phyloP scores from a whole-genome alignment of 345 rosid species.

The Erysimum cheiranthoides region DNA sequence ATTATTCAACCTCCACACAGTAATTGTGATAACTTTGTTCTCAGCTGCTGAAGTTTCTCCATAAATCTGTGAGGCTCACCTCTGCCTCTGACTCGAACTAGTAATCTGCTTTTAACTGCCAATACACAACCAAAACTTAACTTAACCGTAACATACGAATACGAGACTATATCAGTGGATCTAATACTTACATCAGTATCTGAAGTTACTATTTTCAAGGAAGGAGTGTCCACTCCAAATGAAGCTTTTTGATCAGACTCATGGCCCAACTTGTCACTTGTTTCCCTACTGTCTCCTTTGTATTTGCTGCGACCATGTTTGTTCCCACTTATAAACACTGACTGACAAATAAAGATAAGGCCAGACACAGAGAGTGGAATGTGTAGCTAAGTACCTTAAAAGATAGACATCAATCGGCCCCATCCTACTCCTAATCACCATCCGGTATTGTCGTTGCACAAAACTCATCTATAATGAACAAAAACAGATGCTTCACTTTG shows the following conservation, averaged over 20 bases:
- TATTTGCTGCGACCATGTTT: constrained; percentile 57
- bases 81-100: constrained; percentile 66
- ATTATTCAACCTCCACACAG: constrained; percentile 4
- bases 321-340: constrained; percentile 10
- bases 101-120: constrained; percentile 67
- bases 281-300: constrained; percentile 49
- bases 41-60: constrained; percentile 51
- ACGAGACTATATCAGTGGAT: not conserved
- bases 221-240: constrained; percentile 47
- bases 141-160: constrained; percentile 4
- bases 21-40: constrained; percentile 20
- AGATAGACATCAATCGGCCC: constrained; percentile 77
- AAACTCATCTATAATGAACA: constrained; percentile 51
- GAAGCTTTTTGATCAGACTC: constrained; percentile 32
- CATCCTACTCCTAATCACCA: constrained; percentile 67
- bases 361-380: not conserved
- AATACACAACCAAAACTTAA: constrained; percentile 19
- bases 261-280: constrained; percentile 32
- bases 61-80: constrained; percentile 62
- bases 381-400: constrained; percentile 51
- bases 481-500: constrained; percentile 19
- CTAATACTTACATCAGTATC: constrained; percentile 58
- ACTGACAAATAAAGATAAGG: not conserved
- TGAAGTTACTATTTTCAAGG: constrained; percentile 64
- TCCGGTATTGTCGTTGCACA: constrained; percentile 62